Evolutionary conservation across 2,329 filamentous ascomycete species (phyloP).

Genomic region (Stagonosporopsis rhizophila): DNA sequence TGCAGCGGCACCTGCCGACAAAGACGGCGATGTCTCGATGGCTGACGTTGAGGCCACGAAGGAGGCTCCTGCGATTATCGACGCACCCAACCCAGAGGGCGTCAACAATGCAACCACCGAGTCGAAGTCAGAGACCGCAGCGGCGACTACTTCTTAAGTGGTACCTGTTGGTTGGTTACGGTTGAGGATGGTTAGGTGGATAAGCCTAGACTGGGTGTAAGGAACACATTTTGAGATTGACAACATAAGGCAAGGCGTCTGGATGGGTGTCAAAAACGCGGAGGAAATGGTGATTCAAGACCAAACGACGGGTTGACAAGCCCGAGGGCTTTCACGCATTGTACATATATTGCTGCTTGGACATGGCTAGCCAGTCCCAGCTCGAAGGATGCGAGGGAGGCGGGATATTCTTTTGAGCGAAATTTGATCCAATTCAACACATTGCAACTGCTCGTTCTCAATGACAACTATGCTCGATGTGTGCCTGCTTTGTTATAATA

Average conservation of each 20-base stretch:
- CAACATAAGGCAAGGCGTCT: not conserved
- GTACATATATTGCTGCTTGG: constrained; percentile 20
- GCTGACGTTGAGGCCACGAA: constrained; percentile 15
- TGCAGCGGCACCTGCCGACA: constrained; percentile 10
- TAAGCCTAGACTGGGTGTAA: not conserved
- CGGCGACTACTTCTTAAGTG: constrained; percentile 11
- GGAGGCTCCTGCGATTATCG: constrained; percentile 9
- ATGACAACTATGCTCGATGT: not conserved
- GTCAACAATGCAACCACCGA: constrained; percentile 11
- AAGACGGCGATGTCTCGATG: constrained; percentile 21
- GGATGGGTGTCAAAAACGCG: constrained; percentile 1
- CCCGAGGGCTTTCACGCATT: constrained; percentile 4
- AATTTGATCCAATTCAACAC: constrained; percentile 1
- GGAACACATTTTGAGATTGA: not conserved
- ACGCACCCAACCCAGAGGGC: constrained; percentile 11
- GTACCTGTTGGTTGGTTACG: not conserved
- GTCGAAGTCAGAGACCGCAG: constrained; percentile 14
- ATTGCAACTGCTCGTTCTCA: not conserved
- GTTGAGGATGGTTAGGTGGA: not conserved
- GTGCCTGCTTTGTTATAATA: no score
- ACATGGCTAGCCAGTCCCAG: not conserved
- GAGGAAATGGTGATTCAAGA: not conserved
- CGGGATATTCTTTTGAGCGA: constrained; percentile 14
- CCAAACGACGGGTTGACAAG: not conserved
- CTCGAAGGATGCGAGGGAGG: not conserved